These are phyloP conservation scores for Trifolium repens DNA, from an alignment of 306 rosid genomes.

Conservation along the genomic window DNA sequence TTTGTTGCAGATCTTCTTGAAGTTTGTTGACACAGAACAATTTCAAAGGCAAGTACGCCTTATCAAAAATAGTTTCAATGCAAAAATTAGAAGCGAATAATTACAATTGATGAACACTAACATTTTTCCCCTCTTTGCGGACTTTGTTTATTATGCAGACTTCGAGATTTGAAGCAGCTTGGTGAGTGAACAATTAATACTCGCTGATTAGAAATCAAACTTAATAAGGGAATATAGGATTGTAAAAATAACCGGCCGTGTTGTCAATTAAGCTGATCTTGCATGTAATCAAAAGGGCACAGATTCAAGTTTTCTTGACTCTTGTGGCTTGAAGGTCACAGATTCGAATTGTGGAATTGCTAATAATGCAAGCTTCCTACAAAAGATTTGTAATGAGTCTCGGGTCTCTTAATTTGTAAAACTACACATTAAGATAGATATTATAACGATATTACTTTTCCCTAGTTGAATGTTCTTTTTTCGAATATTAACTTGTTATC, in stretches of 20 bases:
- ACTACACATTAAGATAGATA: not conserved
- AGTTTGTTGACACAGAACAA: constrained; percentile 60
- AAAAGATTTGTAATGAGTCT: not conserved
- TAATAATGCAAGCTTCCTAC: not conserved
- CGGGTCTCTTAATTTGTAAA: not conserved
- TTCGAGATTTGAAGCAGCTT: constrained; percentile 59
- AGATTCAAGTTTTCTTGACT: not conserved
- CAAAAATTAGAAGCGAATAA: not conserved
- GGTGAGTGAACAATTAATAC: constrained; percentile 45
- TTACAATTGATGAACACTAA: constrained; percentile 15
- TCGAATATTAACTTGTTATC: constrained; percentile 8
- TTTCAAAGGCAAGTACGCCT: constrained; percentile 58
- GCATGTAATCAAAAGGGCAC: not conserved
- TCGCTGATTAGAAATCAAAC: constrained; percentile 3
- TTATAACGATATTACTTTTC: constrained; percentile 13
- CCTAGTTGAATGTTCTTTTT: not conserved
- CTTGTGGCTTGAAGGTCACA: not conserved
- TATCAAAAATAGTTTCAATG: constrained; percentile 18
- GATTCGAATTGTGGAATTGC: not conserved
- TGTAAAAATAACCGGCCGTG: constrained; percentile 1
- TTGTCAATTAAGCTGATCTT: not conserved
- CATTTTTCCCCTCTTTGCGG: not conserved
- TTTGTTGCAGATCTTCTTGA: constrained; percentile 48
- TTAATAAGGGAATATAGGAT: constrained; percentile 1
- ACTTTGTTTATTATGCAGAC: constrained; percentile 47